These are phyloP conservation scores for Aspergillus nomiae DNA, from an alignment of 2,329 filamentous ascomycete genomes.

Conservation along the genomic window DNA sequence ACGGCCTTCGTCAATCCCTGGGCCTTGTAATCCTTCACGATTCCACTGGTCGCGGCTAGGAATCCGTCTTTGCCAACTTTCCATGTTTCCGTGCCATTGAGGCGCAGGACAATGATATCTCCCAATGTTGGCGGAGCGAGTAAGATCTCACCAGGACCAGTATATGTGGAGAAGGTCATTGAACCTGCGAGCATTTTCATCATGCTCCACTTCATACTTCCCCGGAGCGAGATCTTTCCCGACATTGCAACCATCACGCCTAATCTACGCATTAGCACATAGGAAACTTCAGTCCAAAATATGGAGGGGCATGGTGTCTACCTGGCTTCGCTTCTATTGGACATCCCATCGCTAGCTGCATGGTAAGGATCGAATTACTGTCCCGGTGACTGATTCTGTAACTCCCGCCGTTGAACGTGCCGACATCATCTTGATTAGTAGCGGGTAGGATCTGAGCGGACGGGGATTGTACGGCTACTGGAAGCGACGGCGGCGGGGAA, in stretches of 20 bases:
- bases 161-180: constrained; percentile 75
- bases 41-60: constrained; percentile 80
- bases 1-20: constrained; percentile 87
- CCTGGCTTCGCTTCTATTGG: constrained; percentile 77
- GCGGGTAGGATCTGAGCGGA: background rate
- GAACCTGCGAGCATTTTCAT: constrained; percentile 90
- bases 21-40: constrained; percentile 82
- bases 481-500: constrained; percentile 10
- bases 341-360: constrained; percentile 87
- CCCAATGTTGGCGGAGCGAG: constrained; percentile 79
- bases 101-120: constrained; percentile 78
- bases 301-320: too few relatives aligned
- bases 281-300: too few relatives aligned
- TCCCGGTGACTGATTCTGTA: constrained; percentile 93
- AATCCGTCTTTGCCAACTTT: constrained; percentile 84
- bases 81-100: constrained; percentile 71
- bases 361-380: constrained; percentile 82
- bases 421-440: constrained; percentile 76
- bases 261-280: too few relatives aligned
- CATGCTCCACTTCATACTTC: constrained; percentile 78
- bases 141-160: constrained; percentile 86
- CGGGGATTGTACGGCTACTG: constrained; percentile 14
- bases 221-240: constrained; percentile 79
- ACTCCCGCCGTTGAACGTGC: constrained; percentile 95
- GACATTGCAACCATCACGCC: constrained; percentile 75